These are phyloP conservation scores for Veloporphyrellus conicus DNA, from an alignment of 1,284 basidiomycete genomes.

Conservation along the genomic window DNA sequence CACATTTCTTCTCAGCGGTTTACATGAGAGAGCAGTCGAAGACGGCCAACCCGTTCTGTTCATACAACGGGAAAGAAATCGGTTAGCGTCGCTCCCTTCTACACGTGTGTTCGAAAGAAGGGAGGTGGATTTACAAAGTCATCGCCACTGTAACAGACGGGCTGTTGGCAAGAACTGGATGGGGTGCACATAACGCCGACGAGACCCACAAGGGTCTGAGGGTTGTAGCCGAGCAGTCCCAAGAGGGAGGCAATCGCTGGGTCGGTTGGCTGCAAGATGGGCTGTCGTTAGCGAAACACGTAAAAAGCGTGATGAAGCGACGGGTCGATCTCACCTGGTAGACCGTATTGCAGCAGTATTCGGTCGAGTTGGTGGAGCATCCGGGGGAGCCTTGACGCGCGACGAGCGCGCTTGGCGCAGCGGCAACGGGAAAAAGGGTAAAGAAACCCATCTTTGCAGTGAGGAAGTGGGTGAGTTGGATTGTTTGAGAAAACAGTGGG, in stretches of 20 bases:
- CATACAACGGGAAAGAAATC: not conserved
- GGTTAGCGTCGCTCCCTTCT: not conserved
- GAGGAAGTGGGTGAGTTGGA: not conserved
- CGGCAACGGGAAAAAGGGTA: not conserved
- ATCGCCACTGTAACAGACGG: not conserved
- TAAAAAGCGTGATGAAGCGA: not conserved
- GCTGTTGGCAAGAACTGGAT: not conserved
- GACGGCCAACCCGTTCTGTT: constrained; percentile 12
- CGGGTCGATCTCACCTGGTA: not conserved
- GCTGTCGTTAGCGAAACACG: not conserved
- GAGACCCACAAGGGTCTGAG: not conserved
- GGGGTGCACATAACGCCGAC: not conserved
- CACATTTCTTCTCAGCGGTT: too few relatives aligned
- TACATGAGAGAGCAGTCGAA: constrained; percentile 13
- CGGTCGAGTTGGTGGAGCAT: not conserved
- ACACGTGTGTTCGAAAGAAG: not conserved
- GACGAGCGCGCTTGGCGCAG: not conserved
- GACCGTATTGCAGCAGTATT: not conserved
- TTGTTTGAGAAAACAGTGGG: not conserved
- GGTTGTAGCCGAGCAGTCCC: not conserved
- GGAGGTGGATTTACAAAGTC: not conserved
- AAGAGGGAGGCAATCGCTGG: not conserved
- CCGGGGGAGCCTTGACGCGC: not conserved
- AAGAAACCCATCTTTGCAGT: not conserved
- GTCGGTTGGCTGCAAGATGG: not conserved